Evolutionary conservation across 306 rosid genomes (phyloP).

Genomic region (Malus sieversii): DNA sequence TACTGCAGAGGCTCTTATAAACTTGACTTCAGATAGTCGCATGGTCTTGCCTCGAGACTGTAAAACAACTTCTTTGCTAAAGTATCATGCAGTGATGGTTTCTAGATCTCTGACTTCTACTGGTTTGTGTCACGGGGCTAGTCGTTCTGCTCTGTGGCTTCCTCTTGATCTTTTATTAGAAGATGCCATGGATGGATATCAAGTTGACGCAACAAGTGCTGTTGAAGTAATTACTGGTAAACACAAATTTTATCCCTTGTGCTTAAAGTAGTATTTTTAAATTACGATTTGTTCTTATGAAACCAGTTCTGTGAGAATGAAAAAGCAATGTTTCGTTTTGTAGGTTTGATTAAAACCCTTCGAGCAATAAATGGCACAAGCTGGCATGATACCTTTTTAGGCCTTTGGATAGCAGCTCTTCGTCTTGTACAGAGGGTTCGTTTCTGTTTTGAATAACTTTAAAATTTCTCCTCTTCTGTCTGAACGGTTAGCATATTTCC

Average conservation of each 20-base stretch:
- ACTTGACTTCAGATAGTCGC: constrained; percentile 46
- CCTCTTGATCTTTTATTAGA: constrained; percentile 89
- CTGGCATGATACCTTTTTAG: constrained; percentile 92
- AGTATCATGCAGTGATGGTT: constrained; percentile 62
- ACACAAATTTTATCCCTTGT: neutral
- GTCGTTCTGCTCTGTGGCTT: constrained; percentile 86
- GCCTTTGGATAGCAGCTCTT: constrained; percentile 93
- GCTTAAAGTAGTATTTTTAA: constrained; percentile 18
- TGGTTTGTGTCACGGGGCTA: constrained; percentile 64
- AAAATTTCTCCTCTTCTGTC: neutral
- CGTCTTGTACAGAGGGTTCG: constrained; percentile 92
- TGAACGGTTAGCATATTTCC: neutral
- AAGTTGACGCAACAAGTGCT: constrained; percentile 81
- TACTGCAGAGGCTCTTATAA: constrained; percentile 50
- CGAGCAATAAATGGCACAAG: constrained; percentile 87
- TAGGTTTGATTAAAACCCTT: constrained; percentile 83
- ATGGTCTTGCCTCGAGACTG: constrained; percentile 47
- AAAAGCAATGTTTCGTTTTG: constrained; percentile 15
- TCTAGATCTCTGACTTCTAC: constrained; percentile 75
- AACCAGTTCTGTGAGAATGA: constrained; percentile 8
- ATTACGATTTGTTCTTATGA: constrained; percentile 4
- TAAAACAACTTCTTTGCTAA: constrained; percentile 59
- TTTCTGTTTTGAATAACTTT: constrained; percentile 16
- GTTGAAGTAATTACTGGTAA: constrained; percentile 75
- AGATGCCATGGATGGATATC: constrained; percentile 98